Evolutionary conservation across 768 basidiomycete genomes (phyloP).

Genomic region (Podaxis sp.): DNA sequence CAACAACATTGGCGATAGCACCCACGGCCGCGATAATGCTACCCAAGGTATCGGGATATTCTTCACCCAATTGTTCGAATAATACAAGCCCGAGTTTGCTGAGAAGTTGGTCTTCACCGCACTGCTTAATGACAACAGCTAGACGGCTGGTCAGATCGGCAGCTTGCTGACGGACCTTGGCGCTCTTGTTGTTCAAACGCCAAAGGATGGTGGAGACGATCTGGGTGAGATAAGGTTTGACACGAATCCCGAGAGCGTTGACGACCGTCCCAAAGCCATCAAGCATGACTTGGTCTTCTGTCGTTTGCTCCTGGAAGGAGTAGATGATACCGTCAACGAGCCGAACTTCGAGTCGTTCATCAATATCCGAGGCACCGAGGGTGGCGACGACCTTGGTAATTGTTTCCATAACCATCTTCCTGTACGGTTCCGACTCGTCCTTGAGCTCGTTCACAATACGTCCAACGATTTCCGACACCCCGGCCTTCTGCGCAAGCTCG

Average conservation of each 20-base stretch:
- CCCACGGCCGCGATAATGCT: conserved; percentile 99
- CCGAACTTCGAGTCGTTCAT: conserved; percentile 91
- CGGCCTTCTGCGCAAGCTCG: conserved; percentile 95
- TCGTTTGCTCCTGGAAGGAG: conserved; percentile 99
- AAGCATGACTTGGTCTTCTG: conserved; percentile 98
- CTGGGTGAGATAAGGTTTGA: conserved; percentile 97
- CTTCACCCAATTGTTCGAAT: conserved; percentile 98
- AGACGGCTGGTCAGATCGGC: conserved; percentile 97
- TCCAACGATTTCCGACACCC: conserved; percentile 95
- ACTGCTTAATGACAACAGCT: conserved; percentile 98
- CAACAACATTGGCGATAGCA: conserved; percentile 98
- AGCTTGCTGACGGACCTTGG: conserved; percentile 98
- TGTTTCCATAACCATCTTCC: conserved; percentile 99
- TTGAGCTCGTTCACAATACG: conserved; percentile 87
- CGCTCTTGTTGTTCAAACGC: conserved; percentile 99
- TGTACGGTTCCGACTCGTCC: conserved; percentile 85
- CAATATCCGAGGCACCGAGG: conserved; percentile 95
- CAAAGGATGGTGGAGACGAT: conserved; percentile 99
- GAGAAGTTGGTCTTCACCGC: conserved; percentile 92
- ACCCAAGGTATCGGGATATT: conserved; percentile 98
- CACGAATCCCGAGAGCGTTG: conserved; percentile 92
- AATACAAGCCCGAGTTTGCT: conserved; percentile 96
- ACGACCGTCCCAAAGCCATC: conserved; percentile 98
- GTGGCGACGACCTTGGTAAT: conserved; percentile 95
- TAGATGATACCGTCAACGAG: conserved; percentile 99